Conservation (phyloP, 768 basidiomycete genomes). For the Trametes sanguinea region DNA sequence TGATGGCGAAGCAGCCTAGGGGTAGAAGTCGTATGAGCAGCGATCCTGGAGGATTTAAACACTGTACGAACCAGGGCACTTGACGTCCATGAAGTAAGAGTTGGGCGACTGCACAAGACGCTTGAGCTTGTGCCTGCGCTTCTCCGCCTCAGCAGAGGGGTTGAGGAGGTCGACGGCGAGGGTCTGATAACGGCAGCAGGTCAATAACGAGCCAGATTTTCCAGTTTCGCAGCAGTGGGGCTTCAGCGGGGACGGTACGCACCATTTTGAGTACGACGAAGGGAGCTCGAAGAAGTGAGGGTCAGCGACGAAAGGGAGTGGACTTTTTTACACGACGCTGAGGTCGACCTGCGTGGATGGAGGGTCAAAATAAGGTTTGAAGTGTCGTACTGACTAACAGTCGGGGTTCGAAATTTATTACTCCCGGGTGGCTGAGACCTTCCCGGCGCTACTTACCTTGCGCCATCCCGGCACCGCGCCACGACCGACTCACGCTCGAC, state of each 20-base stretch:
- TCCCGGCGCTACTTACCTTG: constrained; percentile 5
- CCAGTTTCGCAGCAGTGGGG: background rate
- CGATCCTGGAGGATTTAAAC: constrained; percentile 21
- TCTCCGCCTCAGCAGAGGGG: constrained; percentile 86
- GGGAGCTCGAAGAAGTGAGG: constrained; percentile 16
- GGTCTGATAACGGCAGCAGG: constrained; percentile 51
- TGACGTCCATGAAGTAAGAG: constrained; percentile 99
- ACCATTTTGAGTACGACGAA: constrained; percentile 30
- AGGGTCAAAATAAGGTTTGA: constrained; percentile 26
- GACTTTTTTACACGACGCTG: constrained; percentile 30
- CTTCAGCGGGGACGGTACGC: constrained; percentile 4
- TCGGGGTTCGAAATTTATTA: constrained; percentile 21
- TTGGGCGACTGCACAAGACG: constrained; percentile 97
- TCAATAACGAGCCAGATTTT: background rate
- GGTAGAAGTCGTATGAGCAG: background rate
- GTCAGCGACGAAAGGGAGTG: constrained; percentile 24
- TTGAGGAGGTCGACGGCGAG: constrained; percentile 98
- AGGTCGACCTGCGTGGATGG: constrained; percentile 28
- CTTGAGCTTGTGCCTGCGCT: constrained; percentile 97
- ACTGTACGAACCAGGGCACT: constrained; percentile 81
- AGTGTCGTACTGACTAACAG: constrained; percentile 10
- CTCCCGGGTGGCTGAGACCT: constrained; percentile 19
- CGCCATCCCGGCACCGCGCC: background rate
- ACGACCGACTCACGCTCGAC: background rate
- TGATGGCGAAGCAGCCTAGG: constrained; percentile 88